These are phyloP conservation scores for Chytriomyces confervae DNA, from an alignment of 192 early-diverging fungal species.

Conservation along the genomic window DNA sequence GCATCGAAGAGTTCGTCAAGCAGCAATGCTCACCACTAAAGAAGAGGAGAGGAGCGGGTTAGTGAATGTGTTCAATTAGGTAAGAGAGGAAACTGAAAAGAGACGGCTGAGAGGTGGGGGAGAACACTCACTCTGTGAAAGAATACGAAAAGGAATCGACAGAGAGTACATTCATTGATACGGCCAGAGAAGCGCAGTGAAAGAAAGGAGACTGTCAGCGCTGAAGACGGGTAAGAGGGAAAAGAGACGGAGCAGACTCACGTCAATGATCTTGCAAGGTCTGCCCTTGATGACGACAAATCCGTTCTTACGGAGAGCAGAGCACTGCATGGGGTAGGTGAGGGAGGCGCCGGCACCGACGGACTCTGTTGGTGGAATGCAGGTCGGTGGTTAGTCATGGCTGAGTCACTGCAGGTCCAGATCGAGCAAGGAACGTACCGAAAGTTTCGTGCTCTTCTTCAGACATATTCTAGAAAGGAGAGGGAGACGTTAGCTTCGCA, in stretches of 20 bases:
- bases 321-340: slow-evolving; percentile 97
- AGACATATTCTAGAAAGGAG: slow-evolving; percentile 16
- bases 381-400: slow-evolving; percentile 54
- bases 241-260: slow-evolving; percentile 50
- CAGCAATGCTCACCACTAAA: slow-evolving; percentile 13
- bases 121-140: slow-evolving; percentile 8
- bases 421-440: not conserved
- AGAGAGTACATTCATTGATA: not conserved
- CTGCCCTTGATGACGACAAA: slow-evolving; percentile 98
- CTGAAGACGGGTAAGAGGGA: not conserved
- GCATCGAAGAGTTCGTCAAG: slow-evolving; percentile 4
- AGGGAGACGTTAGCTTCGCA: not conserved
- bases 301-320: slow-evolving; percentile 98
- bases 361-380: slow-evolving; percentile 58
- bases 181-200: not conserved
- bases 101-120: not conserved
- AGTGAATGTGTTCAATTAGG: not conserved
- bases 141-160: not conserved
- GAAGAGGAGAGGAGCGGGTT: not conserved
- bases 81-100: not conserved
- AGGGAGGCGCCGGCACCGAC: slow-evolving; percentile 84
- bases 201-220: not conserved
- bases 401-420: slow-evolving; percentile 14
- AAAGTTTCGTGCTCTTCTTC: slow-evolving; percentile 39
- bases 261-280: slow-evolving; percentile 99